Evolutionary conservation across 2,329 filamentous ascomycete species (phyloP).

Genomic region (Colletotrichum echinochloae): DNA sequence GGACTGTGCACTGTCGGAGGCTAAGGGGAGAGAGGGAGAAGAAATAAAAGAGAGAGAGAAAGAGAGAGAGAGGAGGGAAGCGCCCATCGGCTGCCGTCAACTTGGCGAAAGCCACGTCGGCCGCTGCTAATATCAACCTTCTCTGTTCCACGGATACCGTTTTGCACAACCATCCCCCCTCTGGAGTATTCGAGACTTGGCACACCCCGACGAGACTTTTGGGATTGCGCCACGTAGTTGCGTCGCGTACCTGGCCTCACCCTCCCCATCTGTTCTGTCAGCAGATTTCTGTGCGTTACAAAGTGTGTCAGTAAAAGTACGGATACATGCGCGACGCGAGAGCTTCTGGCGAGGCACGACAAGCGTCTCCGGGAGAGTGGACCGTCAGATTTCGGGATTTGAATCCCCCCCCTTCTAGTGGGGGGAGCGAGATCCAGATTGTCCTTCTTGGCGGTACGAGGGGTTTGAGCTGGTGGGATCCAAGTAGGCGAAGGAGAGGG

Average conservation of each 20-base stretch:
- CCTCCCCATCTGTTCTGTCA: not conserved
- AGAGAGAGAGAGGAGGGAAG: not conserved
- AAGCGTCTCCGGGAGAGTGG: constrained; percentile 20
- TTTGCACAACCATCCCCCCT: not conserved
- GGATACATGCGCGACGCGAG: not conserved
- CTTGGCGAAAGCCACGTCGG: not conserved
- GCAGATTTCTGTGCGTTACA: not conserved
- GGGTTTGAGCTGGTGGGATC: not conserved
- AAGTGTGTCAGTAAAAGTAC: not conserved
- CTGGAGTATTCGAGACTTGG: not conserved
- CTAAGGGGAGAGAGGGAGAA: constrained; percentile 3
- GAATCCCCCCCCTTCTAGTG: constrained; percentile 26
- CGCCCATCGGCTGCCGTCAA: not conserved
- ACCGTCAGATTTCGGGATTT: constrained; percentile 26
- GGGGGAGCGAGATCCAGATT: constrained; percentile 22
- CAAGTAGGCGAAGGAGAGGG: not conserved
- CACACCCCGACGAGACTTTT: not conserved
- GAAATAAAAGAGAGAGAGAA: too few relatives aligned
- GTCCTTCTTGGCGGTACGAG: constrained; percentile 17
- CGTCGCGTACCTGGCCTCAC: not conserved
- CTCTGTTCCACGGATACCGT: not conserved
- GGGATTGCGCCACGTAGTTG: not conserved
- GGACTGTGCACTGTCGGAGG: constrained; percentile 11
- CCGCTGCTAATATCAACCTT: not conserved
- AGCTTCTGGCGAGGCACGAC: not conserved